Evolutionary conservation across 805 yeast species (phyloP), one percentile per base, ranked within the genome.

Genomic region (Metschnikowia lochheadii): DNA sequence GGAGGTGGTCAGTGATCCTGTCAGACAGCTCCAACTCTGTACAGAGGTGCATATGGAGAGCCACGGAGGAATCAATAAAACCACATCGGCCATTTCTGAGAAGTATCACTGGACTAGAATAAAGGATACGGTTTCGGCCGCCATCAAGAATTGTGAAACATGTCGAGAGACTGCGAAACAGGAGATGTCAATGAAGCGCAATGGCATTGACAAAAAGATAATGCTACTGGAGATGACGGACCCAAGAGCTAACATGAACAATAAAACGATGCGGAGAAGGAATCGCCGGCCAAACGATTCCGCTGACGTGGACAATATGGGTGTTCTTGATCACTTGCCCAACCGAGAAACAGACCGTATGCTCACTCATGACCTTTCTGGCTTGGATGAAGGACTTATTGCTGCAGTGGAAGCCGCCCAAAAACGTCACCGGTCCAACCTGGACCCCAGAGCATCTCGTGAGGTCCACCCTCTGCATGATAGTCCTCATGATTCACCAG

Each of bases 31-130:
- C 42, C 84, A 82, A 55, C 83, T 92, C 31, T 88, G 91, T 33
- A 76, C 81, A 7, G 85, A 84, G 40, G 69, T 82, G 18, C 99
- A 92, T 64, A 63, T 77, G 55, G 66, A 77, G 18, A 80, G 77
- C 41, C 99, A 92, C 63, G 84, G 84, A 11, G 98, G 98, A 10
- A 89, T 92, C 55, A 92, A 92, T 69, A 88, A 85, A 61, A 84
- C 96, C 1, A 90, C 97, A 0, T 72, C 92, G 0, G 69, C 79
- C 15, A 80, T 94, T 15, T 80, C 91, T 1, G 94, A 87, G 54
- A 79, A 80, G 57, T 92, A 87, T 59, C 96, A 89, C 65, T 92
- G 98, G 97, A 81, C 89, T 1, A 80, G 96, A 46, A 87, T 92
- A 55, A 91, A 94, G 67, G 89, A 82, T 50, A 89, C 96, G 0